Percentiles rank a stretch among this genome's conserved stretches.
Conservation (phyloP, 2,329 filamentous ascomycete genomes). For the Aspergillus floridensis region DNA sequence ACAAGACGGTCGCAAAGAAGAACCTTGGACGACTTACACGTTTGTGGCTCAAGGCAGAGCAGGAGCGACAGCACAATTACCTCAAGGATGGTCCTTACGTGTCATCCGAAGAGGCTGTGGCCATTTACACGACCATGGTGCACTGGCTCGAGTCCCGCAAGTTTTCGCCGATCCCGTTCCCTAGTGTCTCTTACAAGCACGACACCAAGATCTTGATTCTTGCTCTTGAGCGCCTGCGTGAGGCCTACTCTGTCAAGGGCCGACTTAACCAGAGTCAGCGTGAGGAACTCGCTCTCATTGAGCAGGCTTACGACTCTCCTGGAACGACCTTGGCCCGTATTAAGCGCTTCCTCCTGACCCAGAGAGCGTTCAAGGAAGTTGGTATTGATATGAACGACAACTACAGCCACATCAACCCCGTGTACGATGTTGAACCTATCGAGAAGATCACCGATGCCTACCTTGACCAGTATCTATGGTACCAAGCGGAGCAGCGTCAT, state of each 20-base stretch:
- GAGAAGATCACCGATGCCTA: constrained; percentile 99
- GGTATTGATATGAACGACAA: constrained; percentile 99
- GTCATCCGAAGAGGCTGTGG: constrained; percentile 95
- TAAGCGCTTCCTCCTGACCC: constrained; percentile 94
- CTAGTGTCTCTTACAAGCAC: constrained; percentile 98
- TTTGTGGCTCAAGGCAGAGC: constrained; percentile 96
- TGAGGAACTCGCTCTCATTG: constrained; percentile 92
- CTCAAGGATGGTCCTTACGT: constrained; percentile 99
- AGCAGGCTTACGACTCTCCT: constrained; percentile 96
- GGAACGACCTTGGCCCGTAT: constrained; percentile 94
- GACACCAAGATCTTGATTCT: constrained; percentile 98
- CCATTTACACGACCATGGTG: constrained; percentile 97
- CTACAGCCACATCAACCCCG: constrained; percentile 97
- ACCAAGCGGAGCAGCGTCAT: constrained; percentile 95
- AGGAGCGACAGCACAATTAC: constrained; percentile 98
- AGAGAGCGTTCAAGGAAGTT: constrained; percentile 98
- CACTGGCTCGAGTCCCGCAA: constrained; percentile 98
- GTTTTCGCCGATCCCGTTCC: constrained; percentile 97
- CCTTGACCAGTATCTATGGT: constrained; percentile 97
- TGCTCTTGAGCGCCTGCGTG: constrained; percentile 84
- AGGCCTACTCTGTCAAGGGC: constrained; percentile 97
- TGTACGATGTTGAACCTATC: constrained; percentile 98
- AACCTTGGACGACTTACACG: constrained; percentile 92
- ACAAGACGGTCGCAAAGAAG: constrained; percentile 99
- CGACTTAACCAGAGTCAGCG: constrained; percentile 95